Evolutionary conservation across 352 stramenopile species (phyloP).

Genomic region (Phytophthora palmivora): DNA sequence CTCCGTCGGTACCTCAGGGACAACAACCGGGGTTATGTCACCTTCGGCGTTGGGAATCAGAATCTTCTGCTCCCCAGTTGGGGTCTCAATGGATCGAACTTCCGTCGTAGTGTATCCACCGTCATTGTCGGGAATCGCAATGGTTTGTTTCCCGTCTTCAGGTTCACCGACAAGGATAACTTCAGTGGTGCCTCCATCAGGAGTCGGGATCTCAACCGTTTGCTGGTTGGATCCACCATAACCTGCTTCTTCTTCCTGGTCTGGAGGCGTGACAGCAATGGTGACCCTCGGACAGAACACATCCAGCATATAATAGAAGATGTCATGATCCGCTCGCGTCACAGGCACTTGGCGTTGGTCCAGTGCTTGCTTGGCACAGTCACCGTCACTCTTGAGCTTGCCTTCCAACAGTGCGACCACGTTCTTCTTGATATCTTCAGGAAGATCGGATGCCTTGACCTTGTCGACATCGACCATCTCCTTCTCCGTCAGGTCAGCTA

Average conservation of each 20-base stretch:
- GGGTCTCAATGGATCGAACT: conserved; percentile 17
- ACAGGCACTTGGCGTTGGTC: conserved; percentile 10
- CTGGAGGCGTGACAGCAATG: conserved; percentile 23
- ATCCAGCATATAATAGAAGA: conserved; percentile 35
- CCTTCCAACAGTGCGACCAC: conserved; percentile 16
- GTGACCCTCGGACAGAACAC: conserved; percentile 27
- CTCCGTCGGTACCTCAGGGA: conserved; percentile 14
- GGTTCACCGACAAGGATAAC: conserved; percentile 27
- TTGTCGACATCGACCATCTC: conserved; percentile 21
- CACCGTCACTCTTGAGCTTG: conserved; percentile 28
- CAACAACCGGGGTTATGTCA: conserved; percentile 27
- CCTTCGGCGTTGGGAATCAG: conserved; percentile 27
- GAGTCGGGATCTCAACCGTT: conserved; percentile 27
- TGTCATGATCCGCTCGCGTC: conserved; percentile 9
- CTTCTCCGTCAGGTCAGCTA: conserved; percentile 24
- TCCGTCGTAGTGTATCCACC: conserved; percentile 31
- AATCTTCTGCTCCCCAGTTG: conserved; percentile 33
- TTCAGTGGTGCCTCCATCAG: conserved; percentile 12
- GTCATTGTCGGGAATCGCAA: conserved; percentile 19
- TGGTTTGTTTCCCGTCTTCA: conserved; percentile 18
- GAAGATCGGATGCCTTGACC: conserved; percentile 22
- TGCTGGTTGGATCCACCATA: background rate
- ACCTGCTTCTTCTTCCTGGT: conserved; percentile 4
- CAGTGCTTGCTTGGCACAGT: conserved; percentile 23
- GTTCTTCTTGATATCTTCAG: conserved; percentile 27